A percentile compares a stretch with the other conserved stretches of the same genome.
Conservation (phyloP, 2,329 filamentous ascomycete species). For the Verticillium tricorpus region DNA sequence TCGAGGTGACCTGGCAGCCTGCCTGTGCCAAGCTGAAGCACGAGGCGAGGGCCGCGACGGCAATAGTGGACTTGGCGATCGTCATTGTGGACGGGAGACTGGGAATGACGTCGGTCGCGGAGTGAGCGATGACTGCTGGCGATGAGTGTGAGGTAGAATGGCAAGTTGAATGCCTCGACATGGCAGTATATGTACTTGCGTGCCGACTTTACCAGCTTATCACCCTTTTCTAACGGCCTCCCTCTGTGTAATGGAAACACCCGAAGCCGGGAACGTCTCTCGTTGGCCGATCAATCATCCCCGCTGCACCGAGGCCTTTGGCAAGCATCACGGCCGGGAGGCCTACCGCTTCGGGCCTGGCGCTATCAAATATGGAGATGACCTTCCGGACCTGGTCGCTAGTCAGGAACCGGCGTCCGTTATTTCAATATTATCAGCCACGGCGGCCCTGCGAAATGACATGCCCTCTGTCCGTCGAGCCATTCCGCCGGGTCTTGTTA, state of each 20-base stretch:
- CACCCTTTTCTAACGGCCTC: no score
- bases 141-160: no score
- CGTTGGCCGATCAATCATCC: not conserved
- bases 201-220: no score
- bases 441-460: not conserved
- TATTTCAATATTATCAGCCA: not conserved
- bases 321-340: not conserved
- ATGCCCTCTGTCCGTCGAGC: not conserved
- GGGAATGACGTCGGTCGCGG: no score
- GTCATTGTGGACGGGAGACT: not conserved
- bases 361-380: not conserved
- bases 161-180: no score
- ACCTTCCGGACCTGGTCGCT: not conserved
- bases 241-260: no score
- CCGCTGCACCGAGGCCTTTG: not conserved
- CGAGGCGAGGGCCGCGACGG: not conserved
- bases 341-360: not conserved
- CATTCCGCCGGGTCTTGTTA: not conserved
- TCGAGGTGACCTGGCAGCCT: not conserved
- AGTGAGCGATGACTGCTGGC: no score
- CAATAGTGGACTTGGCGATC: not conserved
- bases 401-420: not conserved
- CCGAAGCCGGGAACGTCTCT: no score
- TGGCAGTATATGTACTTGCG: no score
- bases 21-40: not conserved